Evolutionary conservation across 73 alveolate genomes (phyloP), one percentile per base, ranked within the genome.

Genomic region (Paramecium pentaurelia): DNA sequence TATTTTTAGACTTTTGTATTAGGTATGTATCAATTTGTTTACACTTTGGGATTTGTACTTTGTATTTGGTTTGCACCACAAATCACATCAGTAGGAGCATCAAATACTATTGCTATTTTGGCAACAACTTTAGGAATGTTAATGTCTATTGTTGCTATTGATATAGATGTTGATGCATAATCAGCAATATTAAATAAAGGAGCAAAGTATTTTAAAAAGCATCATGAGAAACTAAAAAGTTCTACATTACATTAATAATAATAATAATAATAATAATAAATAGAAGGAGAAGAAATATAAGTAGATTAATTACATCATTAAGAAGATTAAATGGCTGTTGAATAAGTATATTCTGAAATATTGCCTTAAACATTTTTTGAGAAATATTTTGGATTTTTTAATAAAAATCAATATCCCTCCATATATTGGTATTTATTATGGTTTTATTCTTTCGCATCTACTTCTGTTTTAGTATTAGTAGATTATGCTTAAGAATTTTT

Each of bases 21-120:
- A 47, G 91, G 91, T 27, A 80, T 80, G 28, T 80, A n/a, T 47
- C 27, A 80, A 49, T 27, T 40, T 14, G n/a, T 80, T 3, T 45
- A 80, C 32, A 80, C 75, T 1, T 22, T 80, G 18, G 91, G 77
- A 47, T 45, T 49, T 25, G 91, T 42, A 47, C 32, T 80, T 8
- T 80, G 91, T 80, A 45, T 80, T 3, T 80, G 91, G 91, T 80
- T 32, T 47, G 91, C 91, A 22, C 91, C 91, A 11, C 9, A 40
- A 20, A 27, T 80, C 0, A 28, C 60, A 36, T 37, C 47, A 3
- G 91, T 80, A 12, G 47, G 47, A 45, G 47, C 34, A 0, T 34
- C 91, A 7, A 80, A 80, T 80, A 27, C 44, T 0, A 80, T 80
- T 4, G 91, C 91, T 20, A 32, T 80, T n/a, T 11, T 49, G 16